Evolutionary conservation across 2,329 filamentous ascomycete genomes (phyloP).

Genomic region (Penicillium sp.): DNA sequence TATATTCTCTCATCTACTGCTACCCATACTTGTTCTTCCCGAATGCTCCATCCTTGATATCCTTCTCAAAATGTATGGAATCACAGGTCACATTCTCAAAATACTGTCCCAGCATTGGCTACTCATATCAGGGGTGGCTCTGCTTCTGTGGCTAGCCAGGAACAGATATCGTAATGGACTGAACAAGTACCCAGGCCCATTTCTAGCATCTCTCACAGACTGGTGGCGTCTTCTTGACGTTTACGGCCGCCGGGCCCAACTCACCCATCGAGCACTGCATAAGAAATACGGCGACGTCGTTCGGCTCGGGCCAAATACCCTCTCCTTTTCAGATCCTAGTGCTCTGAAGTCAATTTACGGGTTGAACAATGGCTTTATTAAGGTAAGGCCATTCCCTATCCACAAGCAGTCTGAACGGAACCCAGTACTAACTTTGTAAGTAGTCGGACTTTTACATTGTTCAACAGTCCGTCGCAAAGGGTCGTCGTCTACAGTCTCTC

Average conservation of each 20-base stretch:
- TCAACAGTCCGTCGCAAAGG: conserved; percentile 16
- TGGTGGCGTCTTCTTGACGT: conserved; percentile 73
- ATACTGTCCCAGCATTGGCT: conserved; percentile 11
- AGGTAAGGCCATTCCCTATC: conserved; percentile 47
- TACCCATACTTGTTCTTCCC: neutral
- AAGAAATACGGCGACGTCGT: conserved; percentile 69
- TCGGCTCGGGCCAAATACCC: conserved; percentile 64
- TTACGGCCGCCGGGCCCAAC: conserved; percentile 59
- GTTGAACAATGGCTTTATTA: conserved; percentile 73
- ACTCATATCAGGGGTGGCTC: neutral
- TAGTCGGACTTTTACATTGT: conserved; percentile 19
- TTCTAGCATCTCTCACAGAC: conserved; percentile 64
- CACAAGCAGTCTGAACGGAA: neutral
- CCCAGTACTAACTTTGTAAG: neutral
- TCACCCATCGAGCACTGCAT: conserved; percentile 65
- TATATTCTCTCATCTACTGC: neutral
- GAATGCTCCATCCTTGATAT: neutral
- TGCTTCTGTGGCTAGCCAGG: conserved; percentile 6
- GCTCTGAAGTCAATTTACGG: conserved; percentile 69
- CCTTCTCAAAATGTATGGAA: conserved; percentile 7
- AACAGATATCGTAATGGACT: conserved; percentile 12
- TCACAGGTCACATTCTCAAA: conserved; percentile 9
- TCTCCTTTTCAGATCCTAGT: conserved; percentile 69
- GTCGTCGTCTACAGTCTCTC: conserved; percentile 15
- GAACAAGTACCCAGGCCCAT: conserved; percentile 55